These are phyloP conservation scores for Eustoma russellianum DNA, from an alignment of 257 asterid species.

Conservation along the genomic window DNA sequence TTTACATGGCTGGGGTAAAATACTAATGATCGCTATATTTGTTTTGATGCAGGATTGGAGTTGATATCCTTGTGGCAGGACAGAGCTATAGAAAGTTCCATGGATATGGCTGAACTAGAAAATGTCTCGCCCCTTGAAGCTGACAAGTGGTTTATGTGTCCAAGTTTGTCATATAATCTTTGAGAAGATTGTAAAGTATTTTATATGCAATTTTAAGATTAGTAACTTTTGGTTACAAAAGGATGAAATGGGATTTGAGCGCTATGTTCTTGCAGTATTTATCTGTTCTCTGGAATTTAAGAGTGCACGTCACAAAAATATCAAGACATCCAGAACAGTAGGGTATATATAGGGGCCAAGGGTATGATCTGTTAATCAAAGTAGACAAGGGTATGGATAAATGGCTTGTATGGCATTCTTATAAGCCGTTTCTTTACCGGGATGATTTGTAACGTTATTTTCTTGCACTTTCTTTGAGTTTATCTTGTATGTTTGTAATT, in stretches of 20 bases:
- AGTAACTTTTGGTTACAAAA: too few species aligned
- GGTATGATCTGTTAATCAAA: too few species aligned
- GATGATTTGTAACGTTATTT: background rate
- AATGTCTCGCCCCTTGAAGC: slow-evolving; percentile 78
- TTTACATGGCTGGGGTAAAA: background rate
- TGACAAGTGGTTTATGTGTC: slow-evolving; percentile 72
- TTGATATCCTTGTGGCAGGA: slow-evolving; percentile 65
- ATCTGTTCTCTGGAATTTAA: background rate
- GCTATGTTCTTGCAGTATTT: too few species aligned
- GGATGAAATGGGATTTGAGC: too few species aligned
- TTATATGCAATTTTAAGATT: too few species aligned
- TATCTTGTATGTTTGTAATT: slow-evolving; percentile 2
- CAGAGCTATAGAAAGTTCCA: slow-evolving; percentile 56
- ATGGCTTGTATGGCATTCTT: too few species aligned
- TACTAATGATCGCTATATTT: slow-evolving; percentile 5
- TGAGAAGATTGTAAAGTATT: slow-evolving; percentile 26
- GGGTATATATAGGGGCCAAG: too few species aligned
- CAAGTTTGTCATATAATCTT: slow-evolving; percentile 57
- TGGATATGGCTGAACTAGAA: slow-evolving; percentile 90
- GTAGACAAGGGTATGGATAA: too few species aligned
- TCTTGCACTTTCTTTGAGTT: slow-evolving; percentile 3
- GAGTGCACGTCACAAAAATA: too few species aligned
- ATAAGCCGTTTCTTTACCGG: too few species aligned
- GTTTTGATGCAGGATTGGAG: slow-evolving; percentile 57
- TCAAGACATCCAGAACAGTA: too few species aligned